phyloP scores from a whole-genome alignment of 352 stramenopile genomes.

The Globisporangium solare region DNA sequence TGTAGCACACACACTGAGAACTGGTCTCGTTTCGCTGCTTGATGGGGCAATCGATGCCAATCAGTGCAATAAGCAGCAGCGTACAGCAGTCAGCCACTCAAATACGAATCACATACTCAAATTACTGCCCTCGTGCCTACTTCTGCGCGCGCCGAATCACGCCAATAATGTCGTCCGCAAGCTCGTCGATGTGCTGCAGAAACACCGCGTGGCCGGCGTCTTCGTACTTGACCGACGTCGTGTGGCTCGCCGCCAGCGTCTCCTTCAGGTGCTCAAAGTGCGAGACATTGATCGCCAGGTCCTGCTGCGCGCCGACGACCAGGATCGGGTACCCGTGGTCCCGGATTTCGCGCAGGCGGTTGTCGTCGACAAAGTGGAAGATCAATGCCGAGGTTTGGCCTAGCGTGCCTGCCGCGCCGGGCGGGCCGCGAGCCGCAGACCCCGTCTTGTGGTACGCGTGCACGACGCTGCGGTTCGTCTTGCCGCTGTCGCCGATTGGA shows the following conservation, averaged over 20 bases:
- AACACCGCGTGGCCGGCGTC: constrained; percentile 35
- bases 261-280: too few relatives aligned
- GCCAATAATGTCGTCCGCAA: constrained; percentile 27
- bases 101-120: too few relatives aligned
- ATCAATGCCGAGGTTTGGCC: constrained; percentile 30
- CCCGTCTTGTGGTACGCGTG: neutral
- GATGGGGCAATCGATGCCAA: too few relatives aligned
- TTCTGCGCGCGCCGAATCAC: constrained; percentile 16
- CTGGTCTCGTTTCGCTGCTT: too few relatives aligned
- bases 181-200: constrained; percentile 38
- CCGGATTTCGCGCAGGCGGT: constrained; percentile 31
- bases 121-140: neutral
- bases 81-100: too few relatives aligned
- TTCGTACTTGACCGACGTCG: constrained; percentile 32
- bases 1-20: too few relatives aligned
- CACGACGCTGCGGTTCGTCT: neutral
- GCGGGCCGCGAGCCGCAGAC: neutral
- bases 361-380: constrained; percentile 33
- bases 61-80: too few relatives aligned
- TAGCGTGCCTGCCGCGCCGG: constrained; percentile 3
- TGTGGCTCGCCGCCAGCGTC: constrained; percentile 3
- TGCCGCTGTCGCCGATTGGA: neutral
- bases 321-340: constrained; percentile 5
- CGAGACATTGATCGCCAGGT: too few relatives aligned
- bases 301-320: too few relatives aligned